Evolutionary conservation across 257 asterid genomes (phyloP), one percentile per base, ranked within the genome.

Genomic region (Ophiorrhiza pumila): DNA sequence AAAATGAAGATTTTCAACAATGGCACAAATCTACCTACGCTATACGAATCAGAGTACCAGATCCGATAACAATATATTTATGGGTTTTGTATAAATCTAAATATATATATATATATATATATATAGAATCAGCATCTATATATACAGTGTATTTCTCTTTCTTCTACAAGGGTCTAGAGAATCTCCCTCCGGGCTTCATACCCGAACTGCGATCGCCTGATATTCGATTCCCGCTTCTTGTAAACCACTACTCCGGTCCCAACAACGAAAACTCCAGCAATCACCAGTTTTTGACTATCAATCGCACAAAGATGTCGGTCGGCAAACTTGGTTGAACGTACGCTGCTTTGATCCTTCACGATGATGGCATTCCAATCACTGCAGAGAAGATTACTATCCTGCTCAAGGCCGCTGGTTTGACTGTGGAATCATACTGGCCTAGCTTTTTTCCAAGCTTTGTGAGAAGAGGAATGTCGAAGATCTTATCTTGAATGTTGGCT

Each of bases 161-260:
- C 32, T 35, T 1, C 52, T 52, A 34, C 14, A n/a, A 37, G n/a
- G 10, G 1, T 64, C 71, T 85, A 91, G 79, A 84, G 87, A 59
- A 83, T 57, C 34, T 83, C 95, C 55, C 85, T 72, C 80, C 86
- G 76, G 65, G 88, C 83, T 58, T 83, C 80, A 74, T 66, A 69
- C 32, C 93, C 87, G 59, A 80, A 85, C 77, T 82, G 84, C 47
- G 92, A 41, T 22, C 98, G 95, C 32, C 82, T 90, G 78, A 91
- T 78, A 75, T 91, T 93, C 80, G 80, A 84, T 85, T 83, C 89
- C 41, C 97, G 83, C 83, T 85, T 91, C 82, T 79, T 91, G 81
- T 86, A 89, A 58, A 93, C 87, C 77, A 84, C 7, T 3, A 81
- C 84, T 34, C 88, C 96, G 0, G 83, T 7, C 0, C 83, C 92